These are phyloP conservation scores for Erythrophleum ivorense DNA, from an alignment of 331 rosid species.

Conservation along the genomic window DNA sequence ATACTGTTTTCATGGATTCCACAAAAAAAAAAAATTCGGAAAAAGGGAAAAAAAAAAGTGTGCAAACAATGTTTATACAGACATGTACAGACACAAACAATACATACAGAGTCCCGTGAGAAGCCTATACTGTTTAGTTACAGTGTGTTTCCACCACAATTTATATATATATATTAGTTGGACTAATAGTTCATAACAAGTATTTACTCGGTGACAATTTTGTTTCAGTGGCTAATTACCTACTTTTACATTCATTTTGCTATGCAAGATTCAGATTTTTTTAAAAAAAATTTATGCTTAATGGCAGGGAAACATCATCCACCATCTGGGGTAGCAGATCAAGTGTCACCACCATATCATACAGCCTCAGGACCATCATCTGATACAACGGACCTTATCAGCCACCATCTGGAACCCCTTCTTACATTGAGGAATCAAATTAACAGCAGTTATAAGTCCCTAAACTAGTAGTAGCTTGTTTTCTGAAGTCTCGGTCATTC, in stretches of 20 bases:
- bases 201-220: background rate
- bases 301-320: constrained; percentile 36
- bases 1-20: too few species aligned
- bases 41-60: too few species aligned
- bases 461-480: constrained; percentile 56
- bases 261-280: background rate
- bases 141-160: too few species aligned
- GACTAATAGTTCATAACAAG: background rate
- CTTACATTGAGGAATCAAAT: constrained; percentile 46
- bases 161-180: too few species aligned
- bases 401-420: constrained; percentile 40
- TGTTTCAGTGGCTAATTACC: too few species aligned
- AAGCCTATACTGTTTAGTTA: too few species aligned
- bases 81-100: too few species aligned
- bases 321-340: constrained; percentile 40
- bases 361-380: constrained; percentile 42
- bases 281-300: background rate
- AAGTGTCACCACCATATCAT: constrained; percentile 31
- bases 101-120: too few species aligned
- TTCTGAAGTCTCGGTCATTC: constrained; percentile 40
- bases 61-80: too few species aligned
- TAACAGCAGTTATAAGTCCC: constrained; percentile 50
- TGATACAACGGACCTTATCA: constrained; percentile 51
- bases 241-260: background rate
- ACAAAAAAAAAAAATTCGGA: too few species aligned